These are phyloP conservation scores for Rutstroemia sp. DNA, from an alignment of 2,329 filamentous ascomycete genomes.

Conservation along the genomic window DNA sequence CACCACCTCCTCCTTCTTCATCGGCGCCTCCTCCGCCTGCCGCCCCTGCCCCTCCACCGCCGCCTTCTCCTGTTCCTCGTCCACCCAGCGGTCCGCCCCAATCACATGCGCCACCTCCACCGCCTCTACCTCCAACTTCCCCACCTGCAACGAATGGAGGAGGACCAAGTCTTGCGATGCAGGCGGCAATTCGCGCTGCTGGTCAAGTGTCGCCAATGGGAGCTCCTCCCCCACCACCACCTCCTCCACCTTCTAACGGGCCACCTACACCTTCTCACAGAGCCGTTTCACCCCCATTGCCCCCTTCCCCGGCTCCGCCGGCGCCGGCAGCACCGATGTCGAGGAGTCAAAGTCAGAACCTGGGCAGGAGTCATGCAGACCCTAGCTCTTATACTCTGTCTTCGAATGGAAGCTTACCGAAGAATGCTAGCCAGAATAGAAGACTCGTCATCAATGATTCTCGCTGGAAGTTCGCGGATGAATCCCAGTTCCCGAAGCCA, in stretches of 20 bases:
- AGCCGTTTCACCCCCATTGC: constrained; percentile 31
- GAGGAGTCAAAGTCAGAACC: constrained; percentile 33
- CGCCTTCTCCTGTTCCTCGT: constrained; percentile 31
- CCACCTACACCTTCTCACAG: constrained; percentile 32
- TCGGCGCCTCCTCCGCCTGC: constrained; percentile 30
- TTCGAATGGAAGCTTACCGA: constrained; percentile 47
- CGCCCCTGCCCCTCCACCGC: constrained; percentile 27
- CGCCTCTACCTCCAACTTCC: constrained; percentile 27
- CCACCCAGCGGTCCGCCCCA: constrained; percentile 30
- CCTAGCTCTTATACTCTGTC: constrained; percentile 69
- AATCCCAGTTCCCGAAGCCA: constrained; percentile 75
- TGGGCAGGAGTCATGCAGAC: constrained; percentile 52
- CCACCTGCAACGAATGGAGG: constrained; percentile 27
- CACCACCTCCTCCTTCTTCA: constrained; percentile 27
- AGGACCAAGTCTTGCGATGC: constrained; percentile 34
- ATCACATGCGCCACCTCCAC: constrained; percentile 26
- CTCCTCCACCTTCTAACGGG: constrained; percentile 31
- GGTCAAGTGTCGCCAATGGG: constrained; percentile 35
- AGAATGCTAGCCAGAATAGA: constrained; percentile 38
- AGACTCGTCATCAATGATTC: constrained; percentile 63
- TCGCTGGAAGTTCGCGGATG: constrained; percentile 82
- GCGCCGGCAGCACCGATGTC: constrained; percentile 32
- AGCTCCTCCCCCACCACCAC: constrained; percentile 29
- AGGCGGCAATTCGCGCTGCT: constrained; percentile 39
- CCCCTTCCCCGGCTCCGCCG: constrained; percentile 27